Evolutionary conservation across 2,329 filamentous ascomycete species (phyloP), one percentile per base, ranked within the genome.

Genomic region (Fusarium denticulatum): DNA sequence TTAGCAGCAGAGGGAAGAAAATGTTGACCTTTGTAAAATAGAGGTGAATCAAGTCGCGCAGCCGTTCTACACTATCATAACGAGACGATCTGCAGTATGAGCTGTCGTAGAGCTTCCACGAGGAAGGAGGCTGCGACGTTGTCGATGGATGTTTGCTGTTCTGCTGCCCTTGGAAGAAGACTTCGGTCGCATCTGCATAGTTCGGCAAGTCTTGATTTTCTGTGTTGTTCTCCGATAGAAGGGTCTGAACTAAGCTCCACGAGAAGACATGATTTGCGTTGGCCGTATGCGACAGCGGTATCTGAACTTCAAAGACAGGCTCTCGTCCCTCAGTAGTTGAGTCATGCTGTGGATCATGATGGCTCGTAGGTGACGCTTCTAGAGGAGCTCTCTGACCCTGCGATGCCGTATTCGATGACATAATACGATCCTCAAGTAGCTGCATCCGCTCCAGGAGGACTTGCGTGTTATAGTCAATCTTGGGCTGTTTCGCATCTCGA

Each of bases 361-460:
- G n/a, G 5, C 16, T 11, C 22, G 6, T 20, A 2, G 62, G 13
- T 4, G 28, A 34, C 2, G 5, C 6, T 11, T 26, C 7, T 1
- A 4, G 20, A 2, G 1, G 13, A 22, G 7, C 18, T 32, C 0
- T 50, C 6, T 57, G n/a, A 7, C 8, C 1, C 1, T 22, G 55
- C 0, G 30, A 39, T 3, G 9, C 3, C 0, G 53, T 42, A 15
- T 1, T n/a, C 0, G 18, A 16, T 0, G 72, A 56, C 16, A 80
- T 43, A 1, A 80, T 39, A 0, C 79, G 69, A 34, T 81, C 76
- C 20, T 81, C 79, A 0, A 81, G 71, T 12, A 77, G 61, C n/a
- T 81, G 77, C 14, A 81, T 80, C 2, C 79, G 42, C 24, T 80
- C 79, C 3, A 81, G 67, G 3, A 81, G 60, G 22, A 79, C 66